Base-by-base conservation (phyloP, 768 basidiomycete species). In the Tulasnella sp. region DNA sequence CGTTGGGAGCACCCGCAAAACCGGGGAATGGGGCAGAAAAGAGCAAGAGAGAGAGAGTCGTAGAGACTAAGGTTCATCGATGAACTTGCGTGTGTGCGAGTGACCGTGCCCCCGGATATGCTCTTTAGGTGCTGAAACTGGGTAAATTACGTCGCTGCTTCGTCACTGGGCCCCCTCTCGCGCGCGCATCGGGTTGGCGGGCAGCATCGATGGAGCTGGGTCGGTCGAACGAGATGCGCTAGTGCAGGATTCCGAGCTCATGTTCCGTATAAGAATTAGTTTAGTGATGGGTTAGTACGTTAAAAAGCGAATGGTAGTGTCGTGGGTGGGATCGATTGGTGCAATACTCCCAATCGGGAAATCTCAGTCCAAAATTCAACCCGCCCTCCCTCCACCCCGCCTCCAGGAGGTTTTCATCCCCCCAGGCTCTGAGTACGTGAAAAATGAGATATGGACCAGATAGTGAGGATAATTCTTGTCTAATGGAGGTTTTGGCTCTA, bases 321-420 rank as follows among this genome's bases (percentile, higher is more conserved):
- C 18, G 62, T 68, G 40, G 44, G 39, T 27, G 36, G 52, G 16
- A 77, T 77, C 76, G 76, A 77, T 77, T 27, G 40, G 76, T 34
- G 24, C 56, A 34, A 77, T 77, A 62, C 19, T 77, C 76, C 76
- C 76, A 71, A 77, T 77, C 62, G 56, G 76, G 76, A 62, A 58
- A 77, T 58, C 56, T 75, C 56, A 52, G 56, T 77, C 58, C 46
- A 62, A 77, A 77, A 39, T 40, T 27, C 56, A 62, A 77, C 76
- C 58, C 52, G 62, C 31, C 38, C 7, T 40, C 27, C 14, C 10
- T 34, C 31, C 31, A 10, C 62, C 62, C 62, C 7, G 31, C 31
- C 34, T 68, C 62, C 62, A 36, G 62, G 27, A 18, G 62, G 62
- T 14, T 68, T 68, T 68, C 62, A 36, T 36, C 31, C 18, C 56